Conservation (phyloP, 371 early-diverging fungal genomes). For the Coemansia sp. region DNA sequence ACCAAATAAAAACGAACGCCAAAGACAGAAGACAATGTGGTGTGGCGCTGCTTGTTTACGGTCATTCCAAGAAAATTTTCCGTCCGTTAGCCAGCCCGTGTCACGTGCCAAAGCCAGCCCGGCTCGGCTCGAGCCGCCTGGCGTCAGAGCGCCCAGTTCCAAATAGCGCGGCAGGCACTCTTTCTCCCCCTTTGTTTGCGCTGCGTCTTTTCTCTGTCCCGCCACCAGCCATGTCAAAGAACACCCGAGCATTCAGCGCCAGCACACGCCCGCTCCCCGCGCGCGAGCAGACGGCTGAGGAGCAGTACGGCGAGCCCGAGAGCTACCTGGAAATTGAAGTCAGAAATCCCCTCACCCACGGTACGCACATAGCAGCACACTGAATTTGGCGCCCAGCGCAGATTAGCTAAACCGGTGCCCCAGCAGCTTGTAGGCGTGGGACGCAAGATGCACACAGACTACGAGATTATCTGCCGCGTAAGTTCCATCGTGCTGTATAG, state of each 20-base stretch:
- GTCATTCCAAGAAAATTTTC: neutral
- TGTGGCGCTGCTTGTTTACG: neutral
- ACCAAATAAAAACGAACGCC: neutral
- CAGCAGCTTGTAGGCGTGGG: constrained; percentile 53
- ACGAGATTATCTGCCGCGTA: constrained; percentile 85
- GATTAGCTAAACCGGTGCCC: neutral
- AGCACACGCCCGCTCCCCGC: constrained; percentile 55
- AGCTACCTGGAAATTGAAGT: constrained; percentile 97
- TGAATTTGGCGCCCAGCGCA: too few relatives aligned
- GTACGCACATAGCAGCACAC: constrained; percentile 30
- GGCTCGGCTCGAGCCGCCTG: neutral
- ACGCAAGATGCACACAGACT: constrained; percentile 90
- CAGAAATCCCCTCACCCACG: constrained; percentile 86
- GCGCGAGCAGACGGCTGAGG: constrained; percentile 82
- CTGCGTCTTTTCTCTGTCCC: neutral
- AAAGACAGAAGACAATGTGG: neutral
- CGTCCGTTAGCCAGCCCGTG: too few relatives aligned
- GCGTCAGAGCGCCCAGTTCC: neutral
- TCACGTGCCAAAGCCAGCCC: too few relatives aligned
- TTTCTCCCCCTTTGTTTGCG: neutral
- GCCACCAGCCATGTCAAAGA: constrained; percentile 4
- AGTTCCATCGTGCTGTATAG: neutral
- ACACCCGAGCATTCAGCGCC: constrained; percentile 56
- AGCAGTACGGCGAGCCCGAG: constrained; percentile 92
- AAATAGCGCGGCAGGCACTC: neutral